A percentile compares a stretch with the other conserved stretches of the same genome.
phyloP scores from a whole-genome alignment of 768 basidiomycete genomes.

The Podaxis mareebaensis region DNA sequence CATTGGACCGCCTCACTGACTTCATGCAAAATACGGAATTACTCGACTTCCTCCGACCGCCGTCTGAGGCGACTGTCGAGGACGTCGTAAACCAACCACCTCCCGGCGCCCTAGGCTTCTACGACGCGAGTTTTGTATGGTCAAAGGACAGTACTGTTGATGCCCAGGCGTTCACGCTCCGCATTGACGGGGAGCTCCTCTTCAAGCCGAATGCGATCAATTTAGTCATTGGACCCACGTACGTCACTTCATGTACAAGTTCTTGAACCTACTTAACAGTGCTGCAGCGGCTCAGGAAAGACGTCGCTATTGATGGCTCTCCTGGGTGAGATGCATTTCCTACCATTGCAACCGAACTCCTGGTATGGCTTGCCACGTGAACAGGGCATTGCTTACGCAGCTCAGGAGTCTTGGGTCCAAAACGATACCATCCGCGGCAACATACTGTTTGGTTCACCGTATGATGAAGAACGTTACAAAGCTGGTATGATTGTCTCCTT shows the following conservation, averaged over 20 bases:
- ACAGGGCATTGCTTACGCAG: slow-evolving; percentile 74
- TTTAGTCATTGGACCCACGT: slow-evolving; percentile 59
- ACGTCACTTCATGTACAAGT: neutral
- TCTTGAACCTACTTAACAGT: neutral
- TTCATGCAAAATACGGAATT: slow-evolving; percentile 34
- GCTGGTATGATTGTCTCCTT: slow-evolving; percentile 30
- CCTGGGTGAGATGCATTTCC: slow-evolving; percentile 67
- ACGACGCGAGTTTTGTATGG: slow-evolving; percentile 59
- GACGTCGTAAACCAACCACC: slow-evolving; percentile 10
- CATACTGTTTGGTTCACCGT: slow-evolving; percentile 77
- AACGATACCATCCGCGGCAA: slow-evolving; percentile 83
- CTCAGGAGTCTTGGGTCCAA: slow-evolving; percentile 85
- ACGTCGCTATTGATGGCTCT: slow-evolving; percentile 65
- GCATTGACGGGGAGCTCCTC: slow-evolving; percentile 50
- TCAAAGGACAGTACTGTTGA: slow-evolving; percentile 33
- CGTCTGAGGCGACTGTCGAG: neutral
- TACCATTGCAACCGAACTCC: slow-evolving; percentile 49
- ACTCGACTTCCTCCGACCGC: slow-evolving; percentile 30
- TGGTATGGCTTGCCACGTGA: slow-evolving; percentile 71
- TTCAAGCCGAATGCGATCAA: slow-evolving; percentile 59
- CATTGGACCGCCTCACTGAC: slow-evolving; percentile 50
- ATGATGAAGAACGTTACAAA: slow-evolving; percentile 77
- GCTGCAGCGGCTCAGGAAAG: slow-evolving; percentile 48
- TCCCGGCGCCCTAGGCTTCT: slow-evolving; percentile 45
- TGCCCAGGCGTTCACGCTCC: slow-evolving; percentile 49